Percentiles rank a stretch among this genome's conserved stretches.
Evolutionary conservation across 176 grass and related monocot species (phyloP).

Genomic region (Saccharum spontaneum): DNA sequence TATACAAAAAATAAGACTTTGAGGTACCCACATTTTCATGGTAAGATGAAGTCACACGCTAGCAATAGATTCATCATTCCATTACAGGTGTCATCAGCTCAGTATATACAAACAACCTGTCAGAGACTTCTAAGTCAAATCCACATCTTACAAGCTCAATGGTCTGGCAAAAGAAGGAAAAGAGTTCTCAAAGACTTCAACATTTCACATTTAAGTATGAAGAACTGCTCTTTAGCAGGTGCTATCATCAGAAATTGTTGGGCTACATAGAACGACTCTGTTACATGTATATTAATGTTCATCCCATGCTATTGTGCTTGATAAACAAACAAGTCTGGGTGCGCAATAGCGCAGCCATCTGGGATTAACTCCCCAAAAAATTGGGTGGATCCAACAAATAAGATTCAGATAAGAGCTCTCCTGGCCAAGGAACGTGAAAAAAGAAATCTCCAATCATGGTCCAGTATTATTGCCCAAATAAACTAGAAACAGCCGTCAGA

Average conservation of each 20-base stretch:
- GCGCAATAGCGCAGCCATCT: not conserved
- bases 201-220: not conserved
- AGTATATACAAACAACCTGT: not conserved
- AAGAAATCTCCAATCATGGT: slow-evolving; percentile 10
- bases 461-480: slow-evolving; percentile 50
- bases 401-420: slow-evolving; percentile 14
- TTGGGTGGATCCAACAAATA: slow-evolving; percentile 22
- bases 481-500: slow-evolving; percentile 44
- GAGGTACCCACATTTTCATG: slow-evolving; percentile 1
- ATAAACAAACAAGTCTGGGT: not conserved
- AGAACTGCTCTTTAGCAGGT: slow-evolving; percentile 20
- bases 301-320: slow-evolving; percentile 1
- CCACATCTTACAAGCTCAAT: not conserved
- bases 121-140: not conserved
- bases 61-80: not conserved
- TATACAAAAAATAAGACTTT: slow-evolving; percentile 2
- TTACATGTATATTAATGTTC: not conserved
- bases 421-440: slow-evolving; percentile 12
- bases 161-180: not conserved
- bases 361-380: slow-evolving; percentile 28
- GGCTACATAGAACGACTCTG: not conserved
- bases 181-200: not conserved
- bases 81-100: not conserved
- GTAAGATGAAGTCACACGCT: not conserved
- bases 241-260: slow-evolving; percentile 20